Evolutionary conservation across 2,329 filamentous ascomycete species (phyloP).

Genomic region (Torrubiellomyces zombiae): DNA sequence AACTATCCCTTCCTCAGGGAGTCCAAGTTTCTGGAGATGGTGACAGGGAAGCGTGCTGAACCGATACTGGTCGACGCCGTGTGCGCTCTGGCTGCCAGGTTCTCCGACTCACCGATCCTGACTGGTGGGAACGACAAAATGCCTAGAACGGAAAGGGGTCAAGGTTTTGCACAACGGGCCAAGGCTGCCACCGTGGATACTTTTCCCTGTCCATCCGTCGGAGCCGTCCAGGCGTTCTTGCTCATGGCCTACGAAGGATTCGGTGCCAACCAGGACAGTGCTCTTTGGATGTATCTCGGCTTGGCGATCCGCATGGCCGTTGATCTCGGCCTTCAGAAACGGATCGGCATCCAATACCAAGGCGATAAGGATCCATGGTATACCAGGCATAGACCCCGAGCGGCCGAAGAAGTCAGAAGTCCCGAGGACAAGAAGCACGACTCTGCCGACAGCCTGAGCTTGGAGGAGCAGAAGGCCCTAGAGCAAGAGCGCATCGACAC

Average conservation of each 20-base stretch:
- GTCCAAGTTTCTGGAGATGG: slow-evolving; percentile 54
- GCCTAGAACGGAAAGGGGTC: slow-evolving; percentile 51
- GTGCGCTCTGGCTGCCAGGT: slow-evolving; percentile 66
- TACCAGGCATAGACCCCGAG: slow-evolving; percentile 25
- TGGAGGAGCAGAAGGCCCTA: slow-evolving; percentile 42
- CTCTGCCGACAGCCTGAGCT: slow-evolving; percentile 21
- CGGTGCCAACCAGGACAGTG: slow-evolving; percentile 74
- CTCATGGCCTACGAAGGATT: slow-evolving; percentile 82
- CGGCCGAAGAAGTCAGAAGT: slow-evolving; percentile 15
- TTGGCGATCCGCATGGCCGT: slow-evolving; percentile 72
- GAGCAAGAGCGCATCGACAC: slow-evolving; percentile 75
- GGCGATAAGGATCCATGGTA: slow-evolving; percentile 35
- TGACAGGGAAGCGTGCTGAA: slow-evolving; percentile 68
- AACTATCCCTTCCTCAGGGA: slow-evolving; percentile 71
- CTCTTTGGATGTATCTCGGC: slow-evolving; percentile 85
- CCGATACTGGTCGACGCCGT: slow-evolving; percentile 76
- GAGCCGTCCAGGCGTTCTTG: slow-evolving; percentile 68
- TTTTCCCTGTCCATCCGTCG: slow-evolving; percentile 67
- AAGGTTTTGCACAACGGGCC: slow-evolving; percentile 64
- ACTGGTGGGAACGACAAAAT: slow-evolving; percentile 30
- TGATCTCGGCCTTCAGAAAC: slow-evolving; percentile 66
- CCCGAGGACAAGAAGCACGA: slow-evolving; percentile 25
- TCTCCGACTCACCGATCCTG: slow-evolving; percentile 43
- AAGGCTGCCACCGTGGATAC: slow-evolving; percentile 71
- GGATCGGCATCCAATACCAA: slow-evolving; percentile 53